Conservation (phyloP, 768 basidiomycete genomes). For the Podaxis sp. region DNA sequence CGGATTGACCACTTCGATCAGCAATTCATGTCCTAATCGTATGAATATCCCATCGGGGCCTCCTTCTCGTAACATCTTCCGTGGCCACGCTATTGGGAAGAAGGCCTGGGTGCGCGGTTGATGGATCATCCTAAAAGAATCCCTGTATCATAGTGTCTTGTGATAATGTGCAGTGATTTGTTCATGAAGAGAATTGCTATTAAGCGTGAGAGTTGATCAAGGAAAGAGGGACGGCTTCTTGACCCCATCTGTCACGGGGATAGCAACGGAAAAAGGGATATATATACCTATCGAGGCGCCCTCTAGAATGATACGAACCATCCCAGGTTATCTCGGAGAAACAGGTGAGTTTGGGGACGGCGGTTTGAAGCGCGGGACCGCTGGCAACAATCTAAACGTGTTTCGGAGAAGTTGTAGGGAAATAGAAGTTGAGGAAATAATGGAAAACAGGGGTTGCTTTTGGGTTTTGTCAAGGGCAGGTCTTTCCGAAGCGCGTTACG, state of each 20-base stretch:
- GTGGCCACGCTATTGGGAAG: not conserved
- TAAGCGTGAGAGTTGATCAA: not conserved
- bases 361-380: too few species aligned
- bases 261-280: not conserved
- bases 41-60: not conserved
- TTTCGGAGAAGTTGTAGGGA: too few species aligned
- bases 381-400: too few species aligned
- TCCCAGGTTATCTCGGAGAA: too few species aligned
- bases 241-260: not conserved
- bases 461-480: not conserved
- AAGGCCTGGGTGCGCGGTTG: not conserved
- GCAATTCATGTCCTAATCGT: not conserved
- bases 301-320: too few species aligned
- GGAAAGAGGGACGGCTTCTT: not conserved
- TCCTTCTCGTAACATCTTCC: too few species aligned
- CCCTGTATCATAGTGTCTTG: not conserved
- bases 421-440: too few species aligned
- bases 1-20: not conserved
- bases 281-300: not conserved
- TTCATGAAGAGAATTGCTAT: not conserved
- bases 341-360: too few species aligned
- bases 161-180: not conserved
- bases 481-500: not conserved
- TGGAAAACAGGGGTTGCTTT: too few species aligned
- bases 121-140: not conserved